These are phyloP conservation scores for Dryas integrifolia DNA, from an alignment of 331 rosid species.

Conservation along the genomic window DNA sequence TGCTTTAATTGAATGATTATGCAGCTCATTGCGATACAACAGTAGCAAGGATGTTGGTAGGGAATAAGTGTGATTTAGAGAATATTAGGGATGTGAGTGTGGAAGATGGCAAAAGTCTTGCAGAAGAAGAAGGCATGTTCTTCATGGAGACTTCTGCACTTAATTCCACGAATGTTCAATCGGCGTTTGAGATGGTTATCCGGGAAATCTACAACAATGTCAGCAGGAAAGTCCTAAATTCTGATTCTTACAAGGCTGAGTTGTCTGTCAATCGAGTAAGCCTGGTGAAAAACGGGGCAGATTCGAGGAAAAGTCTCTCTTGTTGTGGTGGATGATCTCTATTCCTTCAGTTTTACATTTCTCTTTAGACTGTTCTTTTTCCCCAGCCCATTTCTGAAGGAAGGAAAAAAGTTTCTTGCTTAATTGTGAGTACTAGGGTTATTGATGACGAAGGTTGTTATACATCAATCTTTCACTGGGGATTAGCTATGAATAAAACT, in stretches of 20 bases:
- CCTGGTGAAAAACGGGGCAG: conserved; percentile 54
- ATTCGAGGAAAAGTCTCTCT: conserved; percentile 40
- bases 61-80: conserved; percentile 91
- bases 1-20: background rate
- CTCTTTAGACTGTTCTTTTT: background rate
- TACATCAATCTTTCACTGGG: background rate
- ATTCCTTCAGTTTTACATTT: conserved; percentile 1
- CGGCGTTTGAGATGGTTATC: conserved; percentile 80
- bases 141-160: conserved; percentile 98
- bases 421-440: conserved; percentile 2
- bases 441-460: background rate
- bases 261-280: conserved; percentile 75
- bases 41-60: conserved; percentile 79
- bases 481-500: conserved; percentile 1
- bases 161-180: conserved; percentile 72
- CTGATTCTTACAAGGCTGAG: conserved; percentile 86
- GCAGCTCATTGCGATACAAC: conserved; percentile 90
- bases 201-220: conserved; percentile 74
- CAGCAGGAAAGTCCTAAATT: conserved; percentile 75
- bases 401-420: background rate
- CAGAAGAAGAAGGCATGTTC: conserved; percentile 84
- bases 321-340: conserved; percentile 39
- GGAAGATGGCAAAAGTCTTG: conserved; percentile 77
- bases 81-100: conserved; percentile 72
- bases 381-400: background rate